A percentile compares a stretch with the other conserved stretches of the same genome.
Conservation (phyloP, 1,139 yeast genomes). For the Blastobotrys malaysiensis region DNA sequence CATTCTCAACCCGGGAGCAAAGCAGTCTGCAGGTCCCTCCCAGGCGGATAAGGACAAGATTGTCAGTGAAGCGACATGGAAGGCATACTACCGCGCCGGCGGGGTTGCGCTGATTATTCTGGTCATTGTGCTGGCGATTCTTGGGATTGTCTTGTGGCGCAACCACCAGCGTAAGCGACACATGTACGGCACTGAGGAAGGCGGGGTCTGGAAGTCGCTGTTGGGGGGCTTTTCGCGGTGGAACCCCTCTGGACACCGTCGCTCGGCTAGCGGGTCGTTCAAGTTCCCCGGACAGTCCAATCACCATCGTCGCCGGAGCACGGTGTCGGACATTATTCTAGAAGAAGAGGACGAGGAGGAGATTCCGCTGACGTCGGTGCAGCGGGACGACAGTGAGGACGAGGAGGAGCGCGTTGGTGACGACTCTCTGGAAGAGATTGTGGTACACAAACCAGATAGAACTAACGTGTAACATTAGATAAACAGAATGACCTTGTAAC, state of each 20-base stretch:
- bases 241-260: constrained; percentile 17
- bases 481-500: not conserved
- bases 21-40: constrained; percentile 1
- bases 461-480: not conserved
- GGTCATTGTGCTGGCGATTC: constrained; percentile 24
- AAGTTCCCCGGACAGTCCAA: not conserved
- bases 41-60: constrained; percentile 20
- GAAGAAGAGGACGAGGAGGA: constrained; percentile 10
- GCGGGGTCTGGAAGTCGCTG: constrained; percentile 18
- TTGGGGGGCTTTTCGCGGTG: constrained; percentile 26
- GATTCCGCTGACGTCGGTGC: not conserved
- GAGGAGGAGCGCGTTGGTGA: not conserved
- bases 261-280: not conserved
- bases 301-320: not conserved
- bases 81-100: constrained; percentile 39
- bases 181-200: constrained; percentile 1
- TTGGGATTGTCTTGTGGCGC: constrained; percentile 27
- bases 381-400: not conserved
- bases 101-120: constrained; percentile 34
- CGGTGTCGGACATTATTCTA: constrained; percentile 1
- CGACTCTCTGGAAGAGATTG: constrained; percentile 6
- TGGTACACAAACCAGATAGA: constrained; percentile 1
- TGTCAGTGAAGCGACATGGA: constrained; percentile 32
- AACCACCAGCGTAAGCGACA: constrained; percentile 7
- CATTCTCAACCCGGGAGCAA: not conserved